phyloP scores from a whole-genome alignment of 2,329 filamentous ascomycete genomes.

The Epichloe sibirici region DNA sequence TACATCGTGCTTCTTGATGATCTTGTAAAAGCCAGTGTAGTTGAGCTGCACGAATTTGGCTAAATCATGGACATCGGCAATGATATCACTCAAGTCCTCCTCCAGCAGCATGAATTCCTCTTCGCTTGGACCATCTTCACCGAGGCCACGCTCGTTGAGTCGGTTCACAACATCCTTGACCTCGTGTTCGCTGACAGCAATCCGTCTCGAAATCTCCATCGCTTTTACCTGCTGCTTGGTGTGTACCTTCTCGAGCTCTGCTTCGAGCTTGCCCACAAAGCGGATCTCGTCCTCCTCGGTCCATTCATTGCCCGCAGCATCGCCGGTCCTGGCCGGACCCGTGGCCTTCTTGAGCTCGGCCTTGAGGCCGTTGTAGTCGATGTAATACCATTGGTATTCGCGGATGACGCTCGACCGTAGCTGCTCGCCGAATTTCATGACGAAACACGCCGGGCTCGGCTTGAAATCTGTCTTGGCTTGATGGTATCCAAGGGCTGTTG shows the following conservation, averaged over 20 bases:
- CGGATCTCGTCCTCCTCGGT: slow-evolving; percentile 80
- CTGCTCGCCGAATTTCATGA: slow-evolving; percentile 90
- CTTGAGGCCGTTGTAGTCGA: slow-evolving; percentile 93
- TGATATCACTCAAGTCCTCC: slow-evolving; percentile 92
- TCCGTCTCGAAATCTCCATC: slow-evolving; percentile 86
- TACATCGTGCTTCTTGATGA: slow-evolving; percentile 99
- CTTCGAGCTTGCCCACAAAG: slow-evolving; percentile 79
- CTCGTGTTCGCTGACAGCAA: slow-evolving; percentile 77
- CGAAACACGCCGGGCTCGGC: slow-evolving; percentile 38
- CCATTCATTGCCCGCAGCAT: slow-evolving; percentile 52
- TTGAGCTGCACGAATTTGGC: slow-evolving; percentile 98
- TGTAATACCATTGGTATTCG: slow-evolving; percentile 98
- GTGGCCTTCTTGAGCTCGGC: slow-evolving; percentile 66
- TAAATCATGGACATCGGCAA: slow-evolving; percentile 94
- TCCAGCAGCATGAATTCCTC: slow-evolving; percentile 92
- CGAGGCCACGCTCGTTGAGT: slow-evolving; percentile 49
- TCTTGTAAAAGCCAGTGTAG: slow-evolving; percentile 98
- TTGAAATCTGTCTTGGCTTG: slow-evolving; percentile 19
- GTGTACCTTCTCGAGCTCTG: slow-evolving; percentile 93
- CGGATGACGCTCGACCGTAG: slow-evolving; percentile 89
- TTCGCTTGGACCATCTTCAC: slow-evolving; percentile 55
- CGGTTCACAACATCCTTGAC: slow-evolving; percentile 77
- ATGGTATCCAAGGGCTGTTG: slow-evolving; percentile 28
- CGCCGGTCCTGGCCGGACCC: slow-evolving; percentile 31
- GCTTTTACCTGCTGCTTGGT: slow-evolving; percentile 96